Evolutionary conservation across 1,284 basidiomycete genomes (phyloP).

Genomic region (Ustilago loliicola): DNA sequence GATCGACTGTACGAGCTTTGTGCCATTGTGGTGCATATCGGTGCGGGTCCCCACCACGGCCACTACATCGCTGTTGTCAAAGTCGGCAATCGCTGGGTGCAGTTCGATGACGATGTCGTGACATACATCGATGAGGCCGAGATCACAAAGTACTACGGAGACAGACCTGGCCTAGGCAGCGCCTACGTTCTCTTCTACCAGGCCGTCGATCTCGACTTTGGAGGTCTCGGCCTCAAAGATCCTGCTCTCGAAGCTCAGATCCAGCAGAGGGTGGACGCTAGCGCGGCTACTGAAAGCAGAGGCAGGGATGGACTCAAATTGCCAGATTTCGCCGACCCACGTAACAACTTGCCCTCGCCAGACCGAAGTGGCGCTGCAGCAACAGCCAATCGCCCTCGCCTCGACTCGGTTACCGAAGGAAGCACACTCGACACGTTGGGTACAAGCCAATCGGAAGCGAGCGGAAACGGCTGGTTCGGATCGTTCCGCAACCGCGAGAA

Average conservation of each 20-base stretch:
- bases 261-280: constrained; percentile 22
- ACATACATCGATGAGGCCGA: constrained; percentile 88
- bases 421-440: constrained; percentile 19
- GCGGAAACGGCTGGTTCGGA: constrained; percentile 52
- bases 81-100: constrained; percentile 83
- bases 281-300: constrained; percentile 14
- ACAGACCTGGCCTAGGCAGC: constrained; percentile 81
- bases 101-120: constrained; percentile 96
- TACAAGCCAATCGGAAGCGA: constrained; percentile 20
- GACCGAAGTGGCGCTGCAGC: constrained; percentile 32
- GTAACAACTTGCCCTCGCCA: constrained; percentile 30
- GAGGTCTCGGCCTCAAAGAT: constrained; percentile 37
- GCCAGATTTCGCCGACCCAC: constrained; percentile 20
- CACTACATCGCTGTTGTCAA: constrained; percentile 97
- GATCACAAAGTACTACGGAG: constrained; percentile 93
- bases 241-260: constrained; percentile 28
- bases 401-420: constrained; percentile 41
- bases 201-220: constrained; percentile 78
- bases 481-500: constrained; percentile 52
- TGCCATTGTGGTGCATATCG: constrained; percentile 96
- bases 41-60: constrained; percentile 93
- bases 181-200: constrained; percentile 99
- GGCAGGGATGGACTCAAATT: constrained; percentile 31
- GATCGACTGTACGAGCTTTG: constrained; percentile 90
- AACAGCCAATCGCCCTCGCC: constrained; percentile 28